A percentile compares a stretch with the other conserved stretches of the same genome.
Evolutionary conservation across 176 grass and related monocot genomes (phyloP).

Genomic region (Pontederia crassipes): DNA sequence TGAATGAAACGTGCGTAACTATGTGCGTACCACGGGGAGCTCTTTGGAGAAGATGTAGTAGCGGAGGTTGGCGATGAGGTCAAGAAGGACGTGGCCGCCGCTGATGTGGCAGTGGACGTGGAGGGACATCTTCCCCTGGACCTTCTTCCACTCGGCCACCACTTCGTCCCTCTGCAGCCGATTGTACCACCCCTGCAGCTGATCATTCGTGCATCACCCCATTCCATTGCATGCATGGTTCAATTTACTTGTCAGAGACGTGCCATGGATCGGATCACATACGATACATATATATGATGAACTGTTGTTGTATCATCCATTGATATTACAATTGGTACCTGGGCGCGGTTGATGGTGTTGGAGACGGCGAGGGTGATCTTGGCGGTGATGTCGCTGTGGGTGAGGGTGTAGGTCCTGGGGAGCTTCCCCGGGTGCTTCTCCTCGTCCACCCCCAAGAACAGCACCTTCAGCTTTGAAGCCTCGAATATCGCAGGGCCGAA

Average conservation of each 20-base stretch:
- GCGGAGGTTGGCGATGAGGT: slow-evolving; percentile 76
- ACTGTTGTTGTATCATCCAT: too few relatives aligned
- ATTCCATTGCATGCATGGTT: too few relatives aligned
- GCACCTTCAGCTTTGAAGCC: slow-evolving; percentile 88
- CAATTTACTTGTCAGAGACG: too few relatives aligned
- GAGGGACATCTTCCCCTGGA: slow-evolving; percentile 63
- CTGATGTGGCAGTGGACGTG: slow-evolving; percentile 98
- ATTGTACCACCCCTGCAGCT: slow-evolving; percentile 95
- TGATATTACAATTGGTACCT: slow-evolving; percentile 7
- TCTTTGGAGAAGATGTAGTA: slow-evolving; percentile 91
- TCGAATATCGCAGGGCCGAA: slow-evolving; percentile 91
- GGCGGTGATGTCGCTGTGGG: slow-evolving; percentile 85
- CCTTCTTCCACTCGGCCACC: slow-evolving; percentile 90
- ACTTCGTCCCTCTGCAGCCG: slow-evolving; percentile 82
- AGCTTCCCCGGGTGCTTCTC: slow-evolving; percentile 44
- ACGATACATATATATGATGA: too few relatives aligned
- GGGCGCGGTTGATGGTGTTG: slow-evolving; percentile 64
- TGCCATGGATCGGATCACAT: too few relatives aligned
- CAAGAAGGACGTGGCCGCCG: slow-evolving; percentile 76
- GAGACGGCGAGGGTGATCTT: slow-evolving; percentile 77
- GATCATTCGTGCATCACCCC: neutral
- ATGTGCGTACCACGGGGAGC: slow-evolving; percentile 59
- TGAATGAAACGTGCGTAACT: neutral
- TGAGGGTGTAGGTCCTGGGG: slow-evolving; percentile 76
- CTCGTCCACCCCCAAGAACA: slow-evolving; percentile 69